Evolutionary conservation across 306 rosid genomes (phyloP).

Genomic region (Pyrus betulifolia): DNA sequence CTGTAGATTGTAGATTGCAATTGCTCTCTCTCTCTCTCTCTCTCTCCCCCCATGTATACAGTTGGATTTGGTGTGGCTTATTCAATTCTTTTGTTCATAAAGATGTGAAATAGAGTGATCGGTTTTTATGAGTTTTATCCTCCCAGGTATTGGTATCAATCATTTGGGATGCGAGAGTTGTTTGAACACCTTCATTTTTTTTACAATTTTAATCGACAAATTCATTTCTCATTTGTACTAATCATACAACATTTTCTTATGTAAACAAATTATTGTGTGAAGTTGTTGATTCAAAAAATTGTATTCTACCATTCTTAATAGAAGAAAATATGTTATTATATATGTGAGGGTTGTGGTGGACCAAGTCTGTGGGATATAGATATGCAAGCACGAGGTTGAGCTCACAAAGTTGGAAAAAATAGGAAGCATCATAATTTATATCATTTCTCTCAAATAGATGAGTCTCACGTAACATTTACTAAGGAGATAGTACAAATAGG

Average conservation of each 20-base stretch:
- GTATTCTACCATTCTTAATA: no score
- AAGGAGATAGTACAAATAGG: no score
- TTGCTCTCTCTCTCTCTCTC: background rate
- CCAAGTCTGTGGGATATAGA: no score
- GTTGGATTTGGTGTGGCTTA: background rate
- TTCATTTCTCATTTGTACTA: no score
- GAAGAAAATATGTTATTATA: no score
- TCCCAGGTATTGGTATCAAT: background rate
- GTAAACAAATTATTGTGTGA: background rate
- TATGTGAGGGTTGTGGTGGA: no score
- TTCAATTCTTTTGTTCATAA: background rate
- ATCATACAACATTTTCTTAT: no score
- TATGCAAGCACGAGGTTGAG: background rate
- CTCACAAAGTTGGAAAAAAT: background rate
- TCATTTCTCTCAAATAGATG: no score
- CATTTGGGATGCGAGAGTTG: background rate
- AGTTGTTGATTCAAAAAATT: background rate
- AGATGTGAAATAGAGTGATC: background rate
- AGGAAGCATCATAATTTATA: no score
- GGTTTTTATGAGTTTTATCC: background rate
- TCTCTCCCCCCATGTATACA: background rate
- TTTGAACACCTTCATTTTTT: no score
- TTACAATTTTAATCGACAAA: no score
- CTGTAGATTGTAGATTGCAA: conserved; percentile 7
- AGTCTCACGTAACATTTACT: no score